Percentiles rank a stretch among this genome's conserved stretches.
Evolutionary conservation across 1,284 basidiomycete genomes (phyloP).

Genomic region (Ustilago tritici): DNA sequence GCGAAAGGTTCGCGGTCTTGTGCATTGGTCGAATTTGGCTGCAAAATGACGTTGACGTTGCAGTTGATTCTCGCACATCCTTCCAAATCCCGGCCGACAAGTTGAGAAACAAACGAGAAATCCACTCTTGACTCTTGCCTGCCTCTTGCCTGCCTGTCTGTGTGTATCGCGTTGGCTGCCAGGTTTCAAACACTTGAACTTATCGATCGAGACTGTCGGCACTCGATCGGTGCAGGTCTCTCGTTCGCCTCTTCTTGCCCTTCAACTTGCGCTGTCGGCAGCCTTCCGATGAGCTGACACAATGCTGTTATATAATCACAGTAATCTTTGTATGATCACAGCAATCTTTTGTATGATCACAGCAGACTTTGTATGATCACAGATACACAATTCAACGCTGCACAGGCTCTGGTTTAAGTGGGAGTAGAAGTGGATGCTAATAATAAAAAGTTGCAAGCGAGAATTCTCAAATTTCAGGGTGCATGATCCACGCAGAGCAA

Average conservation of each 20-base stretch:
- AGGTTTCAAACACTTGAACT: not conserved
- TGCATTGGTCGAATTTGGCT: not conserved
- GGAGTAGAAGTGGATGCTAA: not conserved
- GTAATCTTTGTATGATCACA: not conserved
- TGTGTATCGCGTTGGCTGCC: too few species aligned
- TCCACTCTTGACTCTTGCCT: not conserved
- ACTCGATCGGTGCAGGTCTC: not conserved
- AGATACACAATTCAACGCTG: not conserved
- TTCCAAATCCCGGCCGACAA: not conserved
- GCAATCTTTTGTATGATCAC: not conserved
- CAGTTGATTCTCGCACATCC: not conserved
- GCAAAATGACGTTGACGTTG: conserved; percentile 7
- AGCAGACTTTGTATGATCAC: not conserved
- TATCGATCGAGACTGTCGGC: conserved; percentile 11
- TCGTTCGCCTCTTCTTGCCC: not conserved
- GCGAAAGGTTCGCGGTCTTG: not conserved
- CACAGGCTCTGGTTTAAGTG: not conserved
- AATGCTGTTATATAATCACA: too few species aligned
- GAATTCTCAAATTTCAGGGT: conserved; percentile 13
- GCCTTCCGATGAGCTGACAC: not conserved
- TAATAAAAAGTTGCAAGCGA: conserved; percentile 8
- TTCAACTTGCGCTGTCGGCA: not conserved
- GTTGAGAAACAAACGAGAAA: not conserved
- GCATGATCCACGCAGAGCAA: conserved; percentile 13
- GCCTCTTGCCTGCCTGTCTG: not conserved